phyloP scores from a whole-genome alignment of 2,329 filamentous ascomycete genomes.

The Sporothrix brasiliensis region DNA sequence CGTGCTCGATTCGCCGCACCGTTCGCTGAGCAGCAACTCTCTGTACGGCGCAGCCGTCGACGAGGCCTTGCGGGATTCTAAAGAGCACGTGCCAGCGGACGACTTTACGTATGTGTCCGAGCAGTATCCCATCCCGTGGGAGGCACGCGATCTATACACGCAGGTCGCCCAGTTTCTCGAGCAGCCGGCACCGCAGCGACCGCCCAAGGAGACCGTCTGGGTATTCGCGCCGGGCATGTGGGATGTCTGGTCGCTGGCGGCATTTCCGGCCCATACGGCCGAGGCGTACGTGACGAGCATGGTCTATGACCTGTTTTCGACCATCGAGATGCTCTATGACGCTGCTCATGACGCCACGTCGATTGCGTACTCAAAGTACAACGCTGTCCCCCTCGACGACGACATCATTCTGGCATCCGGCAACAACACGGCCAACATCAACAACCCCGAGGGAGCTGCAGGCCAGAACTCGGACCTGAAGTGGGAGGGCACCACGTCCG shows the following conservation, averaged over 20 bases:
- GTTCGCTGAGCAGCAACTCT: slow-evolving; percentile 57
- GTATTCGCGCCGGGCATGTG: slow-evolving; percentile 58
- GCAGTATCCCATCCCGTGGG: slow-evolving; percentile 48
- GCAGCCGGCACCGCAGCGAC: slow-evolving; percentile 41
- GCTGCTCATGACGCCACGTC: slow-evolving; percentile 49
- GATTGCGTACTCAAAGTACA: slow-evolving; percentile 51
- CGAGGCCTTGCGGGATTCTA: slow-evolving; percentile 40
- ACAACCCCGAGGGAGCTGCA: not conserved
- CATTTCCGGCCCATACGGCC: slow-evolving; percentile 49
- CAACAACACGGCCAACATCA: not conserved
- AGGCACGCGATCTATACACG: slow-evolving; percentile 48
- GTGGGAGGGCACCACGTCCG: slow-evolving; percentile 35
- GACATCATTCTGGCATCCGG: slow-evolving; percentile 27
- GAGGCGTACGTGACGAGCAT: slow-evolving; percentile 46
- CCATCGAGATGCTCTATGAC: slow-evolving; percentile 53
- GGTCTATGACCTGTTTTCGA: slow-evolving; percentile 48
- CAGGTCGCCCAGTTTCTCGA: slow-evolving; percentile 54
- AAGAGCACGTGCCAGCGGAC: slow-evolving; percentile 44
- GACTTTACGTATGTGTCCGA: slow-evolving; percentile 51
- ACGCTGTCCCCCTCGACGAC: slow-evolving; percentile 35
- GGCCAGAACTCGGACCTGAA: slow-evolving; percentile 35
- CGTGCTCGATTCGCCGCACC: slow-evolving; percentile 26
- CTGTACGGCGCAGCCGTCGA: slow-evolving; percentile 55
- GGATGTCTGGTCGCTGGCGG: slow-evolving; percentile 58
- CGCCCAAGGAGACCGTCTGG: slow-evolving; percentile 55